A percentile compares a stretch with the other conserved stretches of the same genome.
Conservation (phyloP, 208 protist genomes). For the Leishmania amazonensis region DNA sequence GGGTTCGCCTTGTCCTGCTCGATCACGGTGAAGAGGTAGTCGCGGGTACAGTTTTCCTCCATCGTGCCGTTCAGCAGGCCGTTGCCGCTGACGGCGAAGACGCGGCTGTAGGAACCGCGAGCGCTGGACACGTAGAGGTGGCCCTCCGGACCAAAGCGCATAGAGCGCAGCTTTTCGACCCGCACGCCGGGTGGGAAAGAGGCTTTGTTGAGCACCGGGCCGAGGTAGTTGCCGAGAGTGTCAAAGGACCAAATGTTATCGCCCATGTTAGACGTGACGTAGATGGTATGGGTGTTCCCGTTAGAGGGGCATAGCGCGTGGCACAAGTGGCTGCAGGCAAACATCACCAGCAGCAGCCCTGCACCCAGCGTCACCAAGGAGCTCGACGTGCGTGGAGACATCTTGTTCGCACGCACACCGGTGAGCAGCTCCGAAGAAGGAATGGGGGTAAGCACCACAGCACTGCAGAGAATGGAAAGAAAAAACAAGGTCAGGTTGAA, state of each 20-base stretch:
- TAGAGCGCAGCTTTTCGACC: slow-evolving; percentile 84
- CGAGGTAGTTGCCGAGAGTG: slow-evolving; percentile 77
- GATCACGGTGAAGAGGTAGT: slow-evolving; percentile 84
- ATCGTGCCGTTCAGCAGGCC: slow-evolving; percentile 83
- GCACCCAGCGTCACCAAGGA: slow-evolving; percentile 9
- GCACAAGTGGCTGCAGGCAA: slow-evolving; percentile 19
- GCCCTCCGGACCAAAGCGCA: slow-evolving; percentile 79
- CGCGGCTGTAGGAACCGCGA: slow-evolving; percentile 77
- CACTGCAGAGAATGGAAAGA: not conserved
- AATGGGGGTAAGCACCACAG: not conserved
- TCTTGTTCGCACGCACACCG: not conserved
- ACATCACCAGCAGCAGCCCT: slow-evolving; percentile 22
- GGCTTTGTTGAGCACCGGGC: slow-evolving; percentile 65
- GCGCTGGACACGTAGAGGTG: slow-evolving; percentile 88
- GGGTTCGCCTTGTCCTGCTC: slow-evolving; percentile 60
- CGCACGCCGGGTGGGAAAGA: slow-evolving; percentile 68
- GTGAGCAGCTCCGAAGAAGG: not conserved
- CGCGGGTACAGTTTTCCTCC: slow-evolving; percentile 64
- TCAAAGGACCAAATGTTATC: slow-evolving; percentile 90
- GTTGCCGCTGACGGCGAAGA: slow-evolving; percentile 90
- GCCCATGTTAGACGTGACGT: slow-evolving; percentile 89
- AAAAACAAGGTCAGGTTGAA: not conserved
- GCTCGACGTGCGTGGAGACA: not conserved
- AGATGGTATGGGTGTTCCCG: slow-evolving; percentile 86
- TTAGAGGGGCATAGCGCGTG: slow-evolving; percentile 76